These are phyloP conservation scores for Penicillium sp. DNA, from an alignment of 2,329 filamentous ascomycete genomes.

Conservation along the genomic window DNA sequence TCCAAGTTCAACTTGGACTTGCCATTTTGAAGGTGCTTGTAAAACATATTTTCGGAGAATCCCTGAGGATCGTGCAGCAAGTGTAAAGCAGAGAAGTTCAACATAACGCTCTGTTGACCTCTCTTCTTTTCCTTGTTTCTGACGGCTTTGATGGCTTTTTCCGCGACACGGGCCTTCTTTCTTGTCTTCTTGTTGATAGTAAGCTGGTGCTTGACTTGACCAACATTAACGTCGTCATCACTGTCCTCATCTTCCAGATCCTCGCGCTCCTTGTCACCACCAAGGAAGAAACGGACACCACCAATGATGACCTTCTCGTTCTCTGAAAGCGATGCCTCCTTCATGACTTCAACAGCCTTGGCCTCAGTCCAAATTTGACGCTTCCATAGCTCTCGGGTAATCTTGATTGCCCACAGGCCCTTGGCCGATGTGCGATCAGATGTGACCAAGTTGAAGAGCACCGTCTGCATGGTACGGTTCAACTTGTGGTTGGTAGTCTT, in stretches of 20 bases:
- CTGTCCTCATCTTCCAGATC: conserved; percentile 88
- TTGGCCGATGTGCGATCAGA: conserved; percentile 83
- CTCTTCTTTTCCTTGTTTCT: conserved; percentile 87
- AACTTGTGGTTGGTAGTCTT: conserved; percentile 89
- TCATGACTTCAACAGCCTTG: conserved; percentile 97
- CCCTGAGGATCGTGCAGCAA: conserved; percentile 91
- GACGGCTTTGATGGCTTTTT: conserved; percentile 78
- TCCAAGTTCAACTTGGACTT: conserved; percentile 85
- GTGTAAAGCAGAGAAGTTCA: conserved; percentile 96
- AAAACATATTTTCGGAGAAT: conserved; percentile 86
- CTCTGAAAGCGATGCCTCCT: conserved; percentile 82
- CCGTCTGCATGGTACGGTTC: conserved; percentile 89
- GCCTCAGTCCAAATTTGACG: conserved; percentile 94
- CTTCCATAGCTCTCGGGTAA: conserved; percentile 95
- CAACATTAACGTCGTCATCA: conserved; percentile 77
- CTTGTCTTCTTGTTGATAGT: conserved; percentile 96
- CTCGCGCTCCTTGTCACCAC: conserved; percentile 93
- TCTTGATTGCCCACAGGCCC: conserved; percentile 92
- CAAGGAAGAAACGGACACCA: conserved; percentile 90
- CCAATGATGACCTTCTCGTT: conserved; percentile 91
- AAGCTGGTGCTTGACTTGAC: conserved; percentile 78
- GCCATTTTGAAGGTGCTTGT: conserved; percentile 84
- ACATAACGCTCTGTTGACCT: conserved; percentile 72
- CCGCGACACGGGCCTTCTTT: conserved; percentile 78
- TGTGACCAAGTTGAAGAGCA: conserved; percentile 87